phyloP scores from a whole-genome alignment of 2,329 filamentous ascomycete genomes.

The Tolypocladium capitatum region DNA sequence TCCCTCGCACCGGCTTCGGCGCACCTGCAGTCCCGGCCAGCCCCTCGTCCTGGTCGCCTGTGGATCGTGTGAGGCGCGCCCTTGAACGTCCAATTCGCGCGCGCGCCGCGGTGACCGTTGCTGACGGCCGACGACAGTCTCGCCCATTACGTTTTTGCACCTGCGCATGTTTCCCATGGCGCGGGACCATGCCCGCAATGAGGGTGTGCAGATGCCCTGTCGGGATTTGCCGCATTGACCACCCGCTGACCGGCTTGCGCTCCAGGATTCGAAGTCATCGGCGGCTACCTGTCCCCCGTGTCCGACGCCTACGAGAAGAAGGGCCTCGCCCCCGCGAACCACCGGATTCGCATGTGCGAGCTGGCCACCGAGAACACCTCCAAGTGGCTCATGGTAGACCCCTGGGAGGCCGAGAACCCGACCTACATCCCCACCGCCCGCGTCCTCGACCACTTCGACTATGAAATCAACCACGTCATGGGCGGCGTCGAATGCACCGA shows the following conservation, averaged over 20 bases:
- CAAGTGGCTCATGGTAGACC: conserved; percentile 70
- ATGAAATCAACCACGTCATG: conserved; percentile 69
- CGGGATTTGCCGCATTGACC: background rate
- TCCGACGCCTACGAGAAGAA: conserved; percentile 24
- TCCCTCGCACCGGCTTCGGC: conserved; percentile 45
- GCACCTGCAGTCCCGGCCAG: conserved; percentile 26
- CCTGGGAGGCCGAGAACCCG: conserved; percentile 74
- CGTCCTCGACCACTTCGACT: conserved; percentile 80
- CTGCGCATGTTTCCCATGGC: conserved; percentile 84
- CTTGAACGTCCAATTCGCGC: background rate
- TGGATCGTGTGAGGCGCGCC: conserved; percentile 36
- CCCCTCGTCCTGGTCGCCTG: conserved; percentile 31
- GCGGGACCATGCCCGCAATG: conserved; percentile 55
- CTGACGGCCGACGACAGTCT: conserved; percentile 28
- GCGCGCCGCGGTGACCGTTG: background rate
- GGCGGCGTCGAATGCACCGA: conserved; percentile 62
- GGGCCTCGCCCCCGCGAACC: conserved; percentile 22
- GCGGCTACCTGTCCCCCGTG: conserved; percentile 41
- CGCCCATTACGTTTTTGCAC: conserved; percentile 63
- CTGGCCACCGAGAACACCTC: conserved; percentile 63
- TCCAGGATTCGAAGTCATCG: conserved; percentile 61
- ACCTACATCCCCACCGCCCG: conserved; percentile 78
- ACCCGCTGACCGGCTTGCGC: background rate
- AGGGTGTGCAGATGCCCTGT: conserved; percentile 10
- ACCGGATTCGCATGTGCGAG: conserved; percentile 61